Evolutionary conservation across 1,139 yeast genomes (phyloP), one percentile per base, ranked within the genome.

Genomic region (Magnusiomyces tetraspermus): DNA sequence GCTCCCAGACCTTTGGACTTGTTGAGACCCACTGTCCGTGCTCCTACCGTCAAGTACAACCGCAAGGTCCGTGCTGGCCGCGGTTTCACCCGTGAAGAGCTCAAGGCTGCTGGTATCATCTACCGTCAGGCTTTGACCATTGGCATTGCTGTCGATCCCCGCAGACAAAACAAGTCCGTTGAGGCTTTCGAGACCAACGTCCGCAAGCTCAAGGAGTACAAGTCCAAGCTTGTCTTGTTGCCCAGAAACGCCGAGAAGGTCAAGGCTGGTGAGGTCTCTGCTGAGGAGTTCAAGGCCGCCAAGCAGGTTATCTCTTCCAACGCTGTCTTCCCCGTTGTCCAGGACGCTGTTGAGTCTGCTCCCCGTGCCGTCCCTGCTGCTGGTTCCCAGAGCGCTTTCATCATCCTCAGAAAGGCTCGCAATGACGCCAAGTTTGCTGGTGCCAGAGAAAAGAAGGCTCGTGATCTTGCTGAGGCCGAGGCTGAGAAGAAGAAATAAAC

Each of bases 1-100:
- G 97, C 98, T 70, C 98, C 98, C 78, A 90, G 87, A 75, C 98
- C 98, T 69, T 79, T 92, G 74, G 98, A 92, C 75, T 76, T 84
- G 65, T 82, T 92, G 74, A 87, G 97, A 82, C 98, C 98, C 69
- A 80, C 89, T 69, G 97, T 92, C 70, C 88, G 97, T 82, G 94
- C 95, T 71, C 97, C 97, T 77, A 90, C 98, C 68, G 77, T 88
- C 80, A 87, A 81, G 79, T 92, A 92, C 90, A 92, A 92, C 95
- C 88, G 97, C 84, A 92, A 90, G 80, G 89, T 90, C 68, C 89
- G 98, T 83, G 95, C 96, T 71, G 98, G 98, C 77, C 90, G 95
- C 80, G 98, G 98, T 75, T 92, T 92, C 88, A 82, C 97, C 67
- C 82, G 90, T 68, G 95, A 95, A 74, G 98, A 92, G 83, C 78